Base-by-base conservation (phyloP, 805 yeast genomes). In the Myxozyma mucilagina region DNA sequence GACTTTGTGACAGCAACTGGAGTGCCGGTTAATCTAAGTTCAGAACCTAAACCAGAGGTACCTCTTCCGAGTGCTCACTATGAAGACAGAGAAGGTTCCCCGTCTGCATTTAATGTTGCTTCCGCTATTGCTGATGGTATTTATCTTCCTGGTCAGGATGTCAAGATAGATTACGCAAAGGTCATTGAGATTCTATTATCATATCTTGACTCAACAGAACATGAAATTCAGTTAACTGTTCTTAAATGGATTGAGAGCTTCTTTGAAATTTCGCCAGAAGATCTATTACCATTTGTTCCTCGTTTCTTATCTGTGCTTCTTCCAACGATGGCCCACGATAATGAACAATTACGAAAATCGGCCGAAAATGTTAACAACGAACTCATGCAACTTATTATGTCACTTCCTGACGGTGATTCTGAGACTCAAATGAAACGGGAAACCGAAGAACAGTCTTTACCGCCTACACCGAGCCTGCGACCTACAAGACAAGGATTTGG, bases 111-210 rank as follows among this genome's bases (percentile, higher is more conserved):
- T 36, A 55, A 45, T 16, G 41, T 60, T 50, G 60, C 60, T n/a
- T 43, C 55, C 29, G 57, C 66, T 5, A 59, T 59, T 10, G 78
- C 81, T 52, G 87, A 85, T 29, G 87, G 82, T 5, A 71, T 83
- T 14, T 85, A 87, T 70, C 78, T 83, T 9, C 85, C 87, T 0
- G 90, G 91, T 3, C 97, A 91, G 72, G 96, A 92, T 71, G 84
- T 91, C 20, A 84, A 82, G 60, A 79, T 93, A 36, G 93, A 91
- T 74, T 89, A 84, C 68, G 84, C 93, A 4, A 87, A 84, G 65
- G 86, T 93, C 47, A 86, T 91, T 39, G 90, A 87, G 52, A 90
- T 93, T 44, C 73, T 94, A 52, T 83, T 93, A n/a, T 83, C 90
- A 1, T 89, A 90, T 64, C 78, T 94, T 54, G 89, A 89, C 63